These are phyloP conservation scores for Trichaptum fuscoviolaceum DNA, from an alignment of 768 basidiomycete genomes.

Conservation along the genomic window DNA sequence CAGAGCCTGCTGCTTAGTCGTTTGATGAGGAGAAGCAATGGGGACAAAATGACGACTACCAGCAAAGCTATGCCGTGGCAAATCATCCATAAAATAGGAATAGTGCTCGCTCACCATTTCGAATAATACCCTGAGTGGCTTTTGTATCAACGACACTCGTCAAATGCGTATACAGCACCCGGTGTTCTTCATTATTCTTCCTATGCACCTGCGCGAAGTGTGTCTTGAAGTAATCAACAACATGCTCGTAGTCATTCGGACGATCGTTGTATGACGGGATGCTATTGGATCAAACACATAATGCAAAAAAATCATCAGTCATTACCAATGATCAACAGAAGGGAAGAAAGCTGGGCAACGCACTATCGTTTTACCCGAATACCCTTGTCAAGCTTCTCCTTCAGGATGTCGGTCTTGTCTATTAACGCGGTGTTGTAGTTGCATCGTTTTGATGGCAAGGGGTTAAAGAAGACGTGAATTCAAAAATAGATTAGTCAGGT, in stretches of 20 bases:
- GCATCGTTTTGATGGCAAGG: background rate
- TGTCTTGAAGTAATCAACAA: slow-evolving; percentile 81
- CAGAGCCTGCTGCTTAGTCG: background rate
- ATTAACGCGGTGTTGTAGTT: background rate
- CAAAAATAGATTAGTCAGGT: slow-evolving; percentile 7
- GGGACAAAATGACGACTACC: background rate
- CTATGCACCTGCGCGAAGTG: slow-evolving; percentile 82
- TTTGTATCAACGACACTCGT: slow-evolving; percentile 83
- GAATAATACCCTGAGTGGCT: slow-evolving; percentile 78
- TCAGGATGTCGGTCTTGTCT: slow-evolving; percentile 80
- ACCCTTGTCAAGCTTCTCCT: slow-evolving; percentile 64
- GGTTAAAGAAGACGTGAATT: background rate
- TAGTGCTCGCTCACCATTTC: slow-evolving; percentile 51
- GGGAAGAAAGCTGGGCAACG: slow-evolving; percentile 19
- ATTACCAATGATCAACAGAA: background rate
- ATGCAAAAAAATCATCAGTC: slow-evolving; percentile 1
- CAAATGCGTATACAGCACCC: slow-evolving; percentile 77
- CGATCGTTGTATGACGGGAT: slow-evolving; percentile 80
- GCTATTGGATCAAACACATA: slow-evolving; percentile 28
- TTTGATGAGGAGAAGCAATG: background rate
- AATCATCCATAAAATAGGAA: slow-evolving; percentile 1
- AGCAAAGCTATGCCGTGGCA: background rate
- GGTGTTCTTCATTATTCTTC: slow-evolving; percentile 71
- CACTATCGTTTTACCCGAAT: slow-evolving; percentile 77
- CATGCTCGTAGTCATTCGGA: slow-evolving; percentile 75